Base-by-base conservation (phyloP, 1,139 yeast species). In the Geotrichum histeridarum region DNA sequence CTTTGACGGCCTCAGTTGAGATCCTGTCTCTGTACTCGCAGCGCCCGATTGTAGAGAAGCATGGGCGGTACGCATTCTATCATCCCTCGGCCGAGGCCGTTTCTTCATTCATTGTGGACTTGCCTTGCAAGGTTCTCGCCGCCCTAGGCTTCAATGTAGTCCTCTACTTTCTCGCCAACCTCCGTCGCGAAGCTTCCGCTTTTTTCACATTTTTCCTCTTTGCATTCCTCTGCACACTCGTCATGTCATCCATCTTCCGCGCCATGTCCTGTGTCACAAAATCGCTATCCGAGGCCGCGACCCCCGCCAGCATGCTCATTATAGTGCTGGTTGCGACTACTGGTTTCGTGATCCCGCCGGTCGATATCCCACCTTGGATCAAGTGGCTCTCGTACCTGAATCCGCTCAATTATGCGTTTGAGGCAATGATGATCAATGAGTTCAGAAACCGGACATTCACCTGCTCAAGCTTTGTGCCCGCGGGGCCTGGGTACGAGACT, bases 1-100 rank as follows among this genome's bases (percentile, higher is more conserved):
- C 91, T 14, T 83, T 87, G 69, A 75, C 86, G 15, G 84, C 90
- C 14, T 72, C 86, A 62, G 75, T 86, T 67, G 95, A 88, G 69
- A 82, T 87, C 60, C 78, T 84, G 72, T 72, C 86, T 6, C 70
- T 85, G 54, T 80, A 76, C 61, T 89, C 84, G 64, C 83, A 88
- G n/a, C 80, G 95, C 64, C 83, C 86, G 1, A 80, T 87, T 59
- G 86, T 86, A 32, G 91, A 85, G 68, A 88, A 88, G 66, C 95
- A 87, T 63, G 83, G 83, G 65, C 77, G 81, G 43, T 86, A 81
- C 67, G 88, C 90, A 0, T 69, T 86, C 54, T 86, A 85, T 64
- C 87, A 84, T 58, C 93, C 93, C 8, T 77, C 89, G 53, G 88
- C 91, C 1, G 88, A 85, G 61, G 89, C 93, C 0, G 63, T 84